phyloP scores from a whole-genome alignment of 2,329 filamentous ascomycete genomes.

The Septoria petroselini region DNA sequence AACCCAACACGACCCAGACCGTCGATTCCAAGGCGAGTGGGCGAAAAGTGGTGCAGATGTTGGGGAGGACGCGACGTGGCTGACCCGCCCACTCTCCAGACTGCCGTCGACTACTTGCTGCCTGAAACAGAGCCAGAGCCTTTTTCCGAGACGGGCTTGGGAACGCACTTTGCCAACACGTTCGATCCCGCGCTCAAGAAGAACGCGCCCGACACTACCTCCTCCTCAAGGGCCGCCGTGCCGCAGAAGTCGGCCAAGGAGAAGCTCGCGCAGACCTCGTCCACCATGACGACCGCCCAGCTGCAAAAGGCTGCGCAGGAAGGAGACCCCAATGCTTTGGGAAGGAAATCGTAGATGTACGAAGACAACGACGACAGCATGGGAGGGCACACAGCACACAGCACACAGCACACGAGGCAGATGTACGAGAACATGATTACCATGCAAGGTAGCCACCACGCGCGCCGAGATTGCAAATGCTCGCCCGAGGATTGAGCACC shows the following conservation, averaged over 20 bases:
- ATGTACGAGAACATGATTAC: too few relatives aligned
- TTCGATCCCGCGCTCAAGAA: slow-evolving; percentile 21
- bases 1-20: neutral
- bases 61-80: neutral
- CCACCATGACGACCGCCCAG: slow-evolving; percentile 22
- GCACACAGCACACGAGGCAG: too few relatives aligned
- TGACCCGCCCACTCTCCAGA: slow-evolving; percentile 1
- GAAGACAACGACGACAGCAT: too few relatives aligned
- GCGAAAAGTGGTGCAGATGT: too few relatives aligned
- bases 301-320: slow-evolving; percentile 22
- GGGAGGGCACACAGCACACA: too few relatives aligned
- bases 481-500: too few relatives aligned
- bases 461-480: too few relatives aligned
- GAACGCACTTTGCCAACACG: slow-evolving; percentile 23
- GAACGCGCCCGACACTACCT: slow-evolving; percentile 16
- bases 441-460: too few relatives aligned
- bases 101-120: slow-evolving; percentile 21
- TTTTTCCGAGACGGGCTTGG: slow-evolving; percentile 20
- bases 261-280: slow-evolving; percentile 19
- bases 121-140: slow-evolving; percentile 21
- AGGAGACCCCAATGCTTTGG: slow-evolving; percentile 24
- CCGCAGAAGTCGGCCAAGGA: slow-evolving; percentile 9
- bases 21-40: slow-evolving; percentile 14
- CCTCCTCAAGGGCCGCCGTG: neutral
- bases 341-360: too few relatives aligned